Base-by-base conservation (phyloP, 805 yeast genomes). In the Candida andamanensis region DNA sequence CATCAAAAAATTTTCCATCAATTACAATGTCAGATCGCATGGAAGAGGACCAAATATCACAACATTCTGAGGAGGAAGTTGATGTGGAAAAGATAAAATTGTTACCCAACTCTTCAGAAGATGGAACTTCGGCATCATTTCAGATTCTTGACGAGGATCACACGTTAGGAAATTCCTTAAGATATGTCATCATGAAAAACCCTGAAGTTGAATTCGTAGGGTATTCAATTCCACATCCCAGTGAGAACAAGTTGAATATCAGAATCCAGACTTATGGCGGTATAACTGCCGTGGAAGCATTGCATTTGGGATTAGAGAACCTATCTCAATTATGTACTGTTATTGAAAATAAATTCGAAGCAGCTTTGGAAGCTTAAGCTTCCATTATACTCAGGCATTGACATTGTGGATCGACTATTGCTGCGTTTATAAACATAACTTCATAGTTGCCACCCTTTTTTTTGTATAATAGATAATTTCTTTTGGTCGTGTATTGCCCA, bases 181-280 rank as follows among this genome's bases (percentile, higher is more conserved):
- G 97, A 56, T 89, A 87, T 60, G 78, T 90, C 55, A 86, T 92
- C 47, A 87, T 92, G 95, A 89, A 90, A 63, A 92, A 92, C 48
- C 96, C 97, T 23, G 95, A 87, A 44, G 98, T 92, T 16, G 98
- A 92, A 54, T 92, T 92, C 58, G 90, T 97, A 54, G 98, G 98
- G 35, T 92, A 92, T 63, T 86, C 97, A 26, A 92, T 92, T 45
- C 98, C 98, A 8, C 98, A 92, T 60, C 98, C 98, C 13, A 85
- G 95, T 21, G 98, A 92, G 61, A 71, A 85, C 39, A 81, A 83
- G 46, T 67, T 92, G 60, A 86, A 92, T 62, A 57, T 92, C 36
- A 78, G 98, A 63, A 86, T 92, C 42, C 98, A 92, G 64, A 92
- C 98, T 1, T 89, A 87, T 52, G 96, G 82, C 30, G 63, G 62